Evolutionary conservation across 495 filamentous ascomycete species (phyloP).

Genomic region (Copromyces sp.): DNA sequence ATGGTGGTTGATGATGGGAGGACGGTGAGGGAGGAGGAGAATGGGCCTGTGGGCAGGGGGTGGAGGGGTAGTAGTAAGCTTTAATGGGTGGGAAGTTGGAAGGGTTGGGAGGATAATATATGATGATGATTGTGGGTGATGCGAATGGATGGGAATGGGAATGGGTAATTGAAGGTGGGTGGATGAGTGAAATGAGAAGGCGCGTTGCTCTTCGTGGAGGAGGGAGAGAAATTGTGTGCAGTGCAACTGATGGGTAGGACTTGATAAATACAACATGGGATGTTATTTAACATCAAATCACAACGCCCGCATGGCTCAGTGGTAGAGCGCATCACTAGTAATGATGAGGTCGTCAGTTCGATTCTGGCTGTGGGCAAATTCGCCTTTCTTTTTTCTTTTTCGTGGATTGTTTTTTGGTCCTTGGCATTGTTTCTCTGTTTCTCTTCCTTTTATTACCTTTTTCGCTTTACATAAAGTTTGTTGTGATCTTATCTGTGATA

Average conservation of each 20-base stretch:
- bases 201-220: too few species aligned
- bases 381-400: not conserved
- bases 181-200: too few species aligned
- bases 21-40: slow-evolving; percentile 2
- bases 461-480: not conserved
- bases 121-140: too few species aligned
- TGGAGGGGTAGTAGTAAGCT: slow-evolving; percentile 1
- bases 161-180: too few species aligned
- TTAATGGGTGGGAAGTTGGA: not conserved
- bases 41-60: not conserved
- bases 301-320: not conserved
- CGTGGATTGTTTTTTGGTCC: not conserved
- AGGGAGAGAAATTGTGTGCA: too few species aligned
- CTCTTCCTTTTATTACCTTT: not conserved
- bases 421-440: not conserved
- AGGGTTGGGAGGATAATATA: too few species aligned
- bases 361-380: not conserved
- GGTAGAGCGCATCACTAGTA: not conserved
- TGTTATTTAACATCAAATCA: too few species aligned
- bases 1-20: not conserved
- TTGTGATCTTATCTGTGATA: too few species aligned
- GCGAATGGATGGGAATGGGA: too few species aligned
- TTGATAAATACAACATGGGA: too few species aligned
- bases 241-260: too few species aligned
- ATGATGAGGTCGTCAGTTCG: not conserved